Percentiles rank a stretch among this genome's conserved stretches.
phyloP scores from a whole-genome alignment of 2,329 filamentous ascomycete species.

The Ceratocystis diversiconidia region DNA sequence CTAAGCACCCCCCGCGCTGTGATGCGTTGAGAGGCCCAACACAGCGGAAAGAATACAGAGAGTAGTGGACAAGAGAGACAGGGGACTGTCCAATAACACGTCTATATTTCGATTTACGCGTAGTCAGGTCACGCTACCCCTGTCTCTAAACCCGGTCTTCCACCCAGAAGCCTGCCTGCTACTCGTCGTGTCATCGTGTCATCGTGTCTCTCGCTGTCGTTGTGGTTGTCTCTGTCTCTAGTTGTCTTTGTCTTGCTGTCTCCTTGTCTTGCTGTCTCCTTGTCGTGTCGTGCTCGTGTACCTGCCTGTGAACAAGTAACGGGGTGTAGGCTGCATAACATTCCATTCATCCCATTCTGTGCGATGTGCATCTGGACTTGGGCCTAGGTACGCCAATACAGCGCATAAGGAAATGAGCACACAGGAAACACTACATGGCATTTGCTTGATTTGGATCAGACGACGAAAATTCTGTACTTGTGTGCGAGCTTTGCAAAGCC shows the following conservation, averaged over 20 bases:
- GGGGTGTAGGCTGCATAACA: not conserved
- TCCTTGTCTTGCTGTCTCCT: too few relatives aligned
- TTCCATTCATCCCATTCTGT: too few relatives aligned
- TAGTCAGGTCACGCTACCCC: too few relatives aligned
- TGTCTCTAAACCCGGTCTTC: not conserved
- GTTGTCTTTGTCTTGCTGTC: too few relatives aligned
- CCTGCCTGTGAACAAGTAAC: not conserved
- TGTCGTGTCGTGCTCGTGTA: not conserved
- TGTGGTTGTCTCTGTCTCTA: not conserved
- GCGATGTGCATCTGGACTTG: too few relatives aligned
- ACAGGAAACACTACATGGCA: too few relatives aligned
- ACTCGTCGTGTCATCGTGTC: not conserved
- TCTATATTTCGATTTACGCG: too few relatives aligned
- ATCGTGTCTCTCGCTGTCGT: not conserved
- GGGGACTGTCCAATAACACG: not conserved
- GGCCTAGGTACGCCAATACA: too few relatives aligned
- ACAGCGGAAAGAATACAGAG: not conserved
- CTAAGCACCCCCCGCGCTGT: not conserved
- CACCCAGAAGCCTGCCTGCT: not conserved
- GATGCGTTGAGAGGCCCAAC: not conserved
- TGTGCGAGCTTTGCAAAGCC: too few relatives aligned
- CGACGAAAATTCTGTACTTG: too few relatives aligned
- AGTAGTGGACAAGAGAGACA: not conserved
- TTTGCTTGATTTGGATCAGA: too few relatives aligned
- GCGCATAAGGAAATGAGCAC: too few relatives aligned